Percentiles rank a stretch among this genome's conserved stretches.
Conservation (phyloP, 108 stramenopile genomes). For the Ochromonas danica region DNA sequence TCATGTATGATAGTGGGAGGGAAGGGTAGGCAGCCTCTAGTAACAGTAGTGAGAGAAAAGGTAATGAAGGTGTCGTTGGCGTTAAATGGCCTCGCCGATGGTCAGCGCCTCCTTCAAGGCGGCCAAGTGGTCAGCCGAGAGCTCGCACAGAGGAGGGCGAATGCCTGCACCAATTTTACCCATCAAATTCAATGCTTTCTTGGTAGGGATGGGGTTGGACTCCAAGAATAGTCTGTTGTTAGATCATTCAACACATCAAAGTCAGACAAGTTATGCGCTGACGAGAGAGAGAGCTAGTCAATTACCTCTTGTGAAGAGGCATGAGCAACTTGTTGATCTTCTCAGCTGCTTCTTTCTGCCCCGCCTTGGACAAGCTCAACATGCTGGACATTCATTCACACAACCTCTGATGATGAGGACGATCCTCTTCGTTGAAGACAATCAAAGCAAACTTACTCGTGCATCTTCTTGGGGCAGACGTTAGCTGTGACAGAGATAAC, state of each 20-base stretch:
- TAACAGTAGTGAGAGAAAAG: too few species aligned
- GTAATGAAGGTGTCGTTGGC: too few species aligned
- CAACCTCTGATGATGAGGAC: too few species aligned
- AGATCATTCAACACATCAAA: not conserved
- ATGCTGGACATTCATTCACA: conserved; percentile 19
- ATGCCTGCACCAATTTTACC: conserved; percentile 37
- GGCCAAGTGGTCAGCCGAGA: conserved; percentile 39
- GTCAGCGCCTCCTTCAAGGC: conserved; percentile 39
- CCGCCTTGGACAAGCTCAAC: conserved; percentile 62
- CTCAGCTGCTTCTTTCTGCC: conserved; percentile 58
- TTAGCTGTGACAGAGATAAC: conserved; percentile 84
- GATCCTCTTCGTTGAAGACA: too few species aligned
- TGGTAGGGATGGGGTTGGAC: conserved; percentile 78
- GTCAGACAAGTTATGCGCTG: too few species aligned
- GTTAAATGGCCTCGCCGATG: not conserved
- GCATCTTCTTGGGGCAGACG: conserved; percentile 66
- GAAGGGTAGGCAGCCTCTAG: too few species aligned
- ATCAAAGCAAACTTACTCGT: conserved; percentile 32
- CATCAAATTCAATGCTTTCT: conserved; percentile 54
- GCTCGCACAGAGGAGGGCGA: conserved; percentile 39
- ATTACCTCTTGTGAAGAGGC: conserved; percentile 59
- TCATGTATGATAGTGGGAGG: too few species aligned
- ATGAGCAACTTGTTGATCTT: conserved; percentile 63
- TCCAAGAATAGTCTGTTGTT: conserved; percentile 63
- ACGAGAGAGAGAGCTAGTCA: too few species aligned